Base-by-base conservation (phyloP, 208 protist genomes). In the Leishmania major region DNA sequence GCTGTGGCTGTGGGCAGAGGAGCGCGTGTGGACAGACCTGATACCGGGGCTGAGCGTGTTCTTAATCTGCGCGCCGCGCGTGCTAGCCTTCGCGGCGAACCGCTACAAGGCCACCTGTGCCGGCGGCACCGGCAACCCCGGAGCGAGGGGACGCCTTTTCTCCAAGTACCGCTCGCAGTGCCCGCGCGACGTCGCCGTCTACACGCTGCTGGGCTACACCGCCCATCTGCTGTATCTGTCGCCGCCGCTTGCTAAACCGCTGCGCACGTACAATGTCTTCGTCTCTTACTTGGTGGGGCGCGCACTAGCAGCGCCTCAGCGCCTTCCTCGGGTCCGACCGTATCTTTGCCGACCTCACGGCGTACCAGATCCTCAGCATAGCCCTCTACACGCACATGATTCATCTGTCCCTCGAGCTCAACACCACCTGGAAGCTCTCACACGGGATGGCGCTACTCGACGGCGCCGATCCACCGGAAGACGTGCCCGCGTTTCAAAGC, bases 331-430 rank as follows among this genome's bases (percentile, higher is more conserved):
- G 78, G 3, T 59, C 94, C 15, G 81, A 78, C 43, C 95, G 93
- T 75, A 83, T 97, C 74, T 96, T 92, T 81, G 35, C 96, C 2
- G 95, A 96, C 75, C 98, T 97, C 77, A 91, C 94, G 53, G 88
- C 92, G 45, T 92, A 96, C 75, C 85, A 96, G 75, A 96, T 97
- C 72, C 83, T 96, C 22, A 90, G 90, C 47, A 79, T 96, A 60
- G 45, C 89, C 85, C 22, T 92, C 22, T 92, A 85, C 45, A 80
- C 85, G 60, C 90, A 84, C 11, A 66, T 97, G 8, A 85, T 72
- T 40, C 96, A 95, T 77, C 84, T 98, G 84, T 98, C 91, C 79
- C n/a, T 94, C 8, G 98, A 98, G 81, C 96, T 98, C 80, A 81
- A 90, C 10, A 47, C 45, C 10, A 47, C 10, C 45, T 47, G 45